These are phyloP conservation scores for Salix arbutifolia DNA, from an alignment of 345 rosid genomes.

Conservation along the genomic window DNA sequence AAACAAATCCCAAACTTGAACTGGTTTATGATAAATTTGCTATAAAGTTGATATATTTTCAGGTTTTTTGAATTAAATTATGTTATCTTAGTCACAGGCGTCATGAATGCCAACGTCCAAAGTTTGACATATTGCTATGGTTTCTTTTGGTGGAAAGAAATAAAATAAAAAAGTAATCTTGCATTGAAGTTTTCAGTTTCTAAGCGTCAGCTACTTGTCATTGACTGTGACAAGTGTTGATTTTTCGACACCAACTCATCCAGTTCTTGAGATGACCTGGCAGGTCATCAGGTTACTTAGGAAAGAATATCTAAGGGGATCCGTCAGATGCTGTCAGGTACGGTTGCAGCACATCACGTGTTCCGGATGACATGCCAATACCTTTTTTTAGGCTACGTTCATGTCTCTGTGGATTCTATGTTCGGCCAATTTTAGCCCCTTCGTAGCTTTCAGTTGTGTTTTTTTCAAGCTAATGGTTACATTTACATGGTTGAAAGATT, in stretches of 20 bases:
- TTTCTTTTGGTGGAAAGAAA: neutral
- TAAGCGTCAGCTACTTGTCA: neutral
- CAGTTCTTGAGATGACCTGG: conserved; percentile 3
- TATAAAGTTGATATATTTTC: conserved; percentile 1
- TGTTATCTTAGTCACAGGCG: too few species aligned
- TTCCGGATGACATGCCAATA: neutral
- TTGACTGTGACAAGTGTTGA: neutral
- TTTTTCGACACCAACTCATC: neutral
- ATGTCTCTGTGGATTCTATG: neutral
- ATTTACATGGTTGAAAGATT: too few species aligned
- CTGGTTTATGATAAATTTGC: neutral
- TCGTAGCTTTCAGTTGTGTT: too few species aligned
- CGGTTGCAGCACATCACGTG: neutral
- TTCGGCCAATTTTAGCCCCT: too few species aligned
- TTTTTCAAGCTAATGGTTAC: too few species aligned
- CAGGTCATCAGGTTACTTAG: neutral
- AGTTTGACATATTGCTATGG: too few species aligned
- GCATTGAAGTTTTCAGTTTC: neutral
- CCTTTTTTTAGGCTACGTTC: neutral
- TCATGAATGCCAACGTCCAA: too few species aligned
- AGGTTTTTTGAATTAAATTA: too few species aligned
- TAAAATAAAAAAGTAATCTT: neutral
- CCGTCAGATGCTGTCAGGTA: neutral
- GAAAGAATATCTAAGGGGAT: neutral
- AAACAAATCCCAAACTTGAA: neutral